These are phyloP conservation scores for Fusarium sambucinum DNA, from an alignment of 2,329 filamentous ascomycete genomes.

Conservation along the genomic window DNA sequence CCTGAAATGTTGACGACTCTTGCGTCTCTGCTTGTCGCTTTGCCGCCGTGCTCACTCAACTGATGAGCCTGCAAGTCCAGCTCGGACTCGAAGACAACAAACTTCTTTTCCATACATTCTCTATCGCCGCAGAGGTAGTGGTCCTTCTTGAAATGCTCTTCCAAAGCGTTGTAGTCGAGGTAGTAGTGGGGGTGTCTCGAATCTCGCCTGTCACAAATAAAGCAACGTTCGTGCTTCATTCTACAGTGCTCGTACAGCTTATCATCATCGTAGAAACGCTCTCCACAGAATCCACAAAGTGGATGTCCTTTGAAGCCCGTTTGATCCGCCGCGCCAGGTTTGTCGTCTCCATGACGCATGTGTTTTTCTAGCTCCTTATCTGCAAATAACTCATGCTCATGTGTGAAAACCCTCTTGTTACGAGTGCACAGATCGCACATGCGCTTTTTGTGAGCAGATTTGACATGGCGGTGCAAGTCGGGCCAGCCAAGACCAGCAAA, in stretches of 20 bases:
- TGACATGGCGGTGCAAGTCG: conserved; percentile 79
- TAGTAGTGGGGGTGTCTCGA: conserved; percentile 88
- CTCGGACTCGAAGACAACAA: conserved; percentile 94
- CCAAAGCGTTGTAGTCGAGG: conserved; percentile 85
- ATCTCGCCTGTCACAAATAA: conserved; percentile 84
- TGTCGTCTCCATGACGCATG: conserved; percentile 91
- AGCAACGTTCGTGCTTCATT: conserved; percentile 93
- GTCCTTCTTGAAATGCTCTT: conserved; percentile 86
- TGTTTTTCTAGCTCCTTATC: conserved; percentile 84
- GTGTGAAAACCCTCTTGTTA: conserved; percentile 98
- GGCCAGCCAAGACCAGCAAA: conserved; percentile 79
- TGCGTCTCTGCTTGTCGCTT: conserved; percentile 85
- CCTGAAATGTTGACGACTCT: conserved; percentile 86
- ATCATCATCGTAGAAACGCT: conserved; percentile 95
- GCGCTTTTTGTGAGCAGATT: conserved; percentile 82
- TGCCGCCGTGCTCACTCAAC: conserved; percentile 85
- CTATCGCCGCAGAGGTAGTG: conserved; percentile 87
- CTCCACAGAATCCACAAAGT: conserved; percentile 90
- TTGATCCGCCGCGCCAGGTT: conserved; percentile 88
- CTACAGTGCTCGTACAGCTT: conserved; percentile 94
- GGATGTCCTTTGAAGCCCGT: conserved; percentile 97
- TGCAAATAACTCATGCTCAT: conserved; percentile 94
- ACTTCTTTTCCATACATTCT: conserved; percentile 96
- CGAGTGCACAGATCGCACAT: conserved; percentile 92
- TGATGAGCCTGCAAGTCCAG: conserved; percentile 96